phyloP scores from a whole-genome alignment of 805 yeast genomes.

The Wickerhamiella vanderwaltii region DNA sequence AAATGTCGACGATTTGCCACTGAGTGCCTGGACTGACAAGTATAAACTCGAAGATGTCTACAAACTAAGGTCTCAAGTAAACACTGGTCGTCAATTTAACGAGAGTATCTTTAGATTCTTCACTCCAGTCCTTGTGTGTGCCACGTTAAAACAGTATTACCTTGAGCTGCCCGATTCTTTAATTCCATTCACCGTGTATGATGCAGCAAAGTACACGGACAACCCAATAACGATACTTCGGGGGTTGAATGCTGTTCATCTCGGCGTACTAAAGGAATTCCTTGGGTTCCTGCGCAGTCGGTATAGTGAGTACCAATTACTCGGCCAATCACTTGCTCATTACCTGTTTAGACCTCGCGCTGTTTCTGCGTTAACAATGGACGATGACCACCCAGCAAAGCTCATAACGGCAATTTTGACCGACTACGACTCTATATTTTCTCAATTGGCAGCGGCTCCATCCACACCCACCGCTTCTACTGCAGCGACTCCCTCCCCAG shows the following conservation, averaged over 20 bases:
- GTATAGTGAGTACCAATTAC: constrained; percentile 4
- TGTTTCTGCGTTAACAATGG: constrained; percentile 21
- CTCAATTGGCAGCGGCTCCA: not conserved
- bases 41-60: constrained; percentile 48
- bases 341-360: constrained; percentile 26
- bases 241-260: constrained; percentile 20
- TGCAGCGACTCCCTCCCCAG: too few relatives aligned
- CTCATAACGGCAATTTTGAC: constrained; percentile 22
- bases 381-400: constrained; percentile 24
- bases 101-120: constrained; percentile 29
- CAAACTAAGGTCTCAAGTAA: constrained; percentile 37
- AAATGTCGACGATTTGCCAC: constrained; percentile 5
- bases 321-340: constrained; percentile 19
- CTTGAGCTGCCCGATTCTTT: constrained; percentile 67
- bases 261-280: constrained; percentile 17
- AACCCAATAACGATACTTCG: constrained; percentile 19
- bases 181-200: constrained; percentile 50
- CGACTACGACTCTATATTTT: constrained; percentile 20
- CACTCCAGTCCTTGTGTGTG: constrained; percentile 43
- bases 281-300: constrained; percentile 16
- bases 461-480: too few relatives aligned
- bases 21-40: constrained; percentile 40
- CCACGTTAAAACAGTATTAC: constrained; percentile 51
- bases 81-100: constrained; percentile 26
- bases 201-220: constrained; percentile 35